Evolutionary conservation across 176 grass and related monocot species (phyloP), one percentile per base, ranked within the genome.

Genomic region (Poa pratensis): DNA sequence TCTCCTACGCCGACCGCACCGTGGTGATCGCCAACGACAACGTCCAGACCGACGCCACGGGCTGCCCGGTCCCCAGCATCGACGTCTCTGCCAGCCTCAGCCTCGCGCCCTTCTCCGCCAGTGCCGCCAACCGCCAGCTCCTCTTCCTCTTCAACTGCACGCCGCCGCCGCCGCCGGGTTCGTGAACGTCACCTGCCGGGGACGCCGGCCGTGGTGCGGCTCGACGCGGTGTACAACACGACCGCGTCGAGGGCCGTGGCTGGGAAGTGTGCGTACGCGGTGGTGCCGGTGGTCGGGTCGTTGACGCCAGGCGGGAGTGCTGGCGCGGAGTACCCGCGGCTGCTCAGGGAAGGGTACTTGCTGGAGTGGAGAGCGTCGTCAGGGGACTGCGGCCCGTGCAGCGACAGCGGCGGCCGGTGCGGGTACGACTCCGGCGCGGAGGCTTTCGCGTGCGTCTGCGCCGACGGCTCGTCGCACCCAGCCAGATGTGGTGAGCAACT

Each of bases 91-190:
- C 77, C 75, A 90, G 89, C 84, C 89, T 90, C 72, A 80, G 67
- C 73, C 48, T 78, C 77, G 77, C 61, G 24, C 86, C 92, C 0
- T 89, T 89, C 83, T 28, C 43, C 1, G 68, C 81, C 37, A 87
- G 89, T 64, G 0, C n/a, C 11, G 17, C 86, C 75, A 94, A 91
- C 86, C 81, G 18, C 18, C 69, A 84, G 49, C 83, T 94, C 48
- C 5, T 89, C 70, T 94, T 94, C 86, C 81, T 91, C 76, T 84
- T 79, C 85, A 90, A 94, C 77, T 94, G 92, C 86, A 66, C 70
- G 10, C 0, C 0, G 0, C 60, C 20, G 10, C 51, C 12, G 2
- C 45, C 46, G 12, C 48, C 0, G 69, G 40, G 43, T 73, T 90
- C 68, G 58, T 75, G 12, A 6, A 42, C 68, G 89, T 84, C 4